phyloP scores from a whole-genome alignment of 2,329 filamentous ascomycete genomes.

The Aspergillus ruber region DNA sequence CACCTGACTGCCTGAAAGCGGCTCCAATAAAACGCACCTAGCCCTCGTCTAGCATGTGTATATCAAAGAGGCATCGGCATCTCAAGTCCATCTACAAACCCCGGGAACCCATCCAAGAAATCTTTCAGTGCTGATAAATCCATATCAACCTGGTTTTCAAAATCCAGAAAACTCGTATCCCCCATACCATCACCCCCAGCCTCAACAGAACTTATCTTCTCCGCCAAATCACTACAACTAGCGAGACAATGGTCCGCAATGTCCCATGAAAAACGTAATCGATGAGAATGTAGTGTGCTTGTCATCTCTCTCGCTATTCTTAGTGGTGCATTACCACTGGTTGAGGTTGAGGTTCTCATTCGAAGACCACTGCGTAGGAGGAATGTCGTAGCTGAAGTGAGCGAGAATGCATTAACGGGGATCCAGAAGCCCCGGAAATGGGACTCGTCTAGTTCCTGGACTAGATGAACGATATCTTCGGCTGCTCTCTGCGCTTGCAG shows the following conservation, averaged over 20 bases:
- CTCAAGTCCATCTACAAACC: not conserved
- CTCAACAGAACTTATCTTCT: constrained; percentile 26
- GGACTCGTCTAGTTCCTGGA: constrained; percentile 40
- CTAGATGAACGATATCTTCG: constrained; percentile 45
- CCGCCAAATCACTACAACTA: constrained; percentile 44
- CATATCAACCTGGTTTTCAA: not conserved
- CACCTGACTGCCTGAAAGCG: too few relatives aligned
- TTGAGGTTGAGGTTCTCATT: constrained; percentile 35
- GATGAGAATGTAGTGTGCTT: constrained; percentile 34
- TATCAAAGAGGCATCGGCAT: too few relatives aligned
- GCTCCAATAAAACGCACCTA: too few relatives aligned
- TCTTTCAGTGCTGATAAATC: not conserved
- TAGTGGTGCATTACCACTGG: constrained; percentile 32
- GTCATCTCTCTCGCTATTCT: constrained; percentile 42
- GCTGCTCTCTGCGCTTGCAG: constrained; percentile 40
- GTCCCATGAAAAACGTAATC: constrained; percentile 42
- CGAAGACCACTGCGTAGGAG: constrained; percentile 45
- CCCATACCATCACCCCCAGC: not conserved
- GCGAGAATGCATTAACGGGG: constrained; percentile 42
- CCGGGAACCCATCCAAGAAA: not conserved
- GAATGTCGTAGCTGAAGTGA: constrained; percentile 47
- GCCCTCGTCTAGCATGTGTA: too few relatives aligned
- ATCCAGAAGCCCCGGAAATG: constrained; percentile 49
- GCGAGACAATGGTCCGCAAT: constrained; percentile 46
- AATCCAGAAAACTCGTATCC: not conserved